Conservation (phyloP, 176 grass and related monocot species). For the Chloris gayana region DNA sequence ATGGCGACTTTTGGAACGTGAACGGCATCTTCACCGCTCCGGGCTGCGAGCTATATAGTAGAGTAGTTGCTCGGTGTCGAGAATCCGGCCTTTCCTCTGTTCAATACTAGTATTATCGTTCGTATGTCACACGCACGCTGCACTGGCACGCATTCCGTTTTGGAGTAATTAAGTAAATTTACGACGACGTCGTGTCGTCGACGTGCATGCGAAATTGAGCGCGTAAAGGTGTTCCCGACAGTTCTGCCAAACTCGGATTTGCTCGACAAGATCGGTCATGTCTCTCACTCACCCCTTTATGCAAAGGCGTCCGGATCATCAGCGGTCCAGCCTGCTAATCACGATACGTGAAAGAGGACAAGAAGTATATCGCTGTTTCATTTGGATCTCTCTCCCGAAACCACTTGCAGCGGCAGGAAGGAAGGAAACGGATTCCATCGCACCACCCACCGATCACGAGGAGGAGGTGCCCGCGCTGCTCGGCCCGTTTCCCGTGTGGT, state of each 20-base stretch:
- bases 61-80: neutral
- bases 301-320: too few relatives aligned
- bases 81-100: neutral
- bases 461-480: too few relatives aligned
- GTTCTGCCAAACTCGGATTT: neutral
- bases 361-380: too few relatives aligned
- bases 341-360: too few relatives aligned
- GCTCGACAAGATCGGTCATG: neutral
- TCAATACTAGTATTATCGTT: neutral
- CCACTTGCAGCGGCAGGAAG: too few relatives aligned
- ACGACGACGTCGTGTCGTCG: neutral
- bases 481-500: too few relatives aligned
- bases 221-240: neutral
- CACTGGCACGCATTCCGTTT: neutral
- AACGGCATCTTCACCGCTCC: neutral
- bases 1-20: constrained; percentile 17
- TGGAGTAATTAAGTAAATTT: neutral
- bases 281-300: too few relatives aligned
- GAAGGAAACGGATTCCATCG: too few relatives aligned
- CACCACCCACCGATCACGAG: too few relatives aligned
- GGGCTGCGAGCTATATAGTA: neutral
- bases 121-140: neutral
- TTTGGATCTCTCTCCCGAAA: too few relatives aligned
- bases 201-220: neutral
- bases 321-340: too few relatives aligned